Base-by-base conservation (phyloP, 1,284 basidiomycete genomes). In the Xerocomus nothofagi region DNA sequence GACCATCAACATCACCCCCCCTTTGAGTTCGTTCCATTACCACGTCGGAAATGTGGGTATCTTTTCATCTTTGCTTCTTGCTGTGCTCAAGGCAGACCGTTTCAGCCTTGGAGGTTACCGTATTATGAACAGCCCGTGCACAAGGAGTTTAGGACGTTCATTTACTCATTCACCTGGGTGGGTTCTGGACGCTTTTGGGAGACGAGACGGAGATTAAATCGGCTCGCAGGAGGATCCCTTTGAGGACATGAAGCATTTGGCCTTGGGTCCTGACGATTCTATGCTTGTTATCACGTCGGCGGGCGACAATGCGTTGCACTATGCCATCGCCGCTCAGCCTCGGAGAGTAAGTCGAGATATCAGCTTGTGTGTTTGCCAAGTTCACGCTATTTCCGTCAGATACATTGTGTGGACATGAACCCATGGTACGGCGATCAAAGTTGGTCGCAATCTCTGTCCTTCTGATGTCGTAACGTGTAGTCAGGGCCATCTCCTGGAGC, bases 231-330 rank as follows among this genome's bases (percentile, higher is more conserved):
- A 92, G 66, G 89, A 92, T 63, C 89, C 89, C 0, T 76, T 79
- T 14, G 86, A 85, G 54, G 89, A 92, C 61, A 86, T 92, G 76
- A 75, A 79, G 57, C 76, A 84, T 62, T 72, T 91, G 12, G 64
- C 82, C 18, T 68, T 91, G 50, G 77, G 77, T 27, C 69, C 72
- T 32, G 75, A 84, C 8, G 88, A 91, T 68, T 79, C 83, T 12
- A 78, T 92, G 57, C 75, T 92, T 3, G 82, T 85, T 20, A 90
- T 91, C 60, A 91, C 89, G 2, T 86, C 82, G 46, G 90, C 88
- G 0, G 90, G 89, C 0, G 89, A 91, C 68, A 92, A 92, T 61
- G 86, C 86, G 2, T 72, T 92, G 34, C 90, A 92, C 68, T 92
- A 92, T 59, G 88, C 88, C 6, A 82, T 88, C 41, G 77, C 77